A percentile compares a stretch with the other conserved stretches of the same genome.
These are phyloP conservation scores for Ailanthus altissimus DNA, from an alignment of 345 rosid genomes.

Conservation along the genomic window DNA sequence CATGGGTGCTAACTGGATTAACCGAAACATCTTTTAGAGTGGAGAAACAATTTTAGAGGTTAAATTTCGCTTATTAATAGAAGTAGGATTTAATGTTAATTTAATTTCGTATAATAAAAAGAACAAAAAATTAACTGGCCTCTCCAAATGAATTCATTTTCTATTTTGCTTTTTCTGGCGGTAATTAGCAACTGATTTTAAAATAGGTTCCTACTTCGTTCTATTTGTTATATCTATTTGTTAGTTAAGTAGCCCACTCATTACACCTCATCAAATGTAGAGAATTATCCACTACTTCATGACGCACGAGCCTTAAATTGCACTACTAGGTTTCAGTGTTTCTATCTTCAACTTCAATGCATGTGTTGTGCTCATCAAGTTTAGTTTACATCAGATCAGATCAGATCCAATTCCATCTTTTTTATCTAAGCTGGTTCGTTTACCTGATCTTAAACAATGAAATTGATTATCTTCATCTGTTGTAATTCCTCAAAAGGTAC, in stretches of 20 bases:
- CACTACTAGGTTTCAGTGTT: not conserved
- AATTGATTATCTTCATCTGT: no score
- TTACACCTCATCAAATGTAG: constrained; percentile 19
- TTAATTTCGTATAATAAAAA: no score
- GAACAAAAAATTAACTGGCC: no score
- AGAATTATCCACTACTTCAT: constrained; percentile 2
- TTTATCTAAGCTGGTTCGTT: not conserved
- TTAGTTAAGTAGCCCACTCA: constrained; percentile 21
- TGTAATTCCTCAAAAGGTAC: no score
- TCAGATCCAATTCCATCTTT: not conserved
- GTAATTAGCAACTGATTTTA: constrained; percentile 20
- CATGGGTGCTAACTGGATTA: constrained; percentile 28
- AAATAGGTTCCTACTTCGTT: constrained; percentile 12
- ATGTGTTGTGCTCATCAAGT: constrained; percentile 7
- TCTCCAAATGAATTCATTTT: no score
- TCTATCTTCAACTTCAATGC: not conserved
- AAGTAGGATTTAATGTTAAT: no score
- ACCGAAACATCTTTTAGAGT: constrained; percentile 1
- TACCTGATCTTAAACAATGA: no score
- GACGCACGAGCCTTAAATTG: not conserved
- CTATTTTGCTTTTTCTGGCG: not conserved
- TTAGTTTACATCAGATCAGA: not conserved
- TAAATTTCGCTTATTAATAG: no score
- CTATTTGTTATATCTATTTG: constrained; percentile 28
- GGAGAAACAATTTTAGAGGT: no score